These are phyloP conservation scores for Apocynum venetum DNA, from an alignment of 257 asterid genomes.

Conservation along the genomic window DNA sequence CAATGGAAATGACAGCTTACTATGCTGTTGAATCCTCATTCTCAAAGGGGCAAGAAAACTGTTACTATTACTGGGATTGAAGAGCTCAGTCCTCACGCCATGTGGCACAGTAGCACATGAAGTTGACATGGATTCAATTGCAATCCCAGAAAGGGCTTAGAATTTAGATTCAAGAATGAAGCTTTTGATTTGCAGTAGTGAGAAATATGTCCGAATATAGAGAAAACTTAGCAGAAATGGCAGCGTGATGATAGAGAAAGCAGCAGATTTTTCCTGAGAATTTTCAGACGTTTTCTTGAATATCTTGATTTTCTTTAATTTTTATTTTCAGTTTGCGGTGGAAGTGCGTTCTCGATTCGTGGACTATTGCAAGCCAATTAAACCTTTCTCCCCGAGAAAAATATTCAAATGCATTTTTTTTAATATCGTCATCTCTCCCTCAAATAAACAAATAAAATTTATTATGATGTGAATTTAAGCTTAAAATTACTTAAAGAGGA, in stretches of 20 bases:
- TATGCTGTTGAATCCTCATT: constrained; percentile 28
- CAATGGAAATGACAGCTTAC: constrained; percentile 33
- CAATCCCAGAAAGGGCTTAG: constrained; percentile 3
- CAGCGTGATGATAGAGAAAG: not conserved
- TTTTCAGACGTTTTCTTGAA: not conserved
- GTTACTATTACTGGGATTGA: constrained; percentile 24
- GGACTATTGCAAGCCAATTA: constrained; percentile 34
- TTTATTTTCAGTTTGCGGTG: constrained; percentile 29
- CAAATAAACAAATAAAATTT: too few relatives aligned
- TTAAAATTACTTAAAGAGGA: too few relatives aligned
- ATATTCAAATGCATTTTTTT: not conserved
- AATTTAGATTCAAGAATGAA: not conserved
- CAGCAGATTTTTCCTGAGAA: not conserved
- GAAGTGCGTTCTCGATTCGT: constrained; percentile 26
- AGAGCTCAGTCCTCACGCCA: constrained; percentile 33
- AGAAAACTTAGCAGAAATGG: not conserved
- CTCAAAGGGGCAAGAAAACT: constrained; percentile 27
- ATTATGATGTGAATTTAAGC: too few relatives aligned
- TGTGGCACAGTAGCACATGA: constrained; percentile 43
- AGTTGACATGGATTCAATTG: constrained; percentile 43
- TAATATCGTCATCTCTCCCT: too few relatives aligned
- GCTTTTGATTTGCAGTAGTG: not conserved
- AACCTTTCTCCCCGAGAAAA: not conserved
- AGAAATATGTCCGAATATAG: not conserved
- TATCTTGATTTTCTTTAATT: not conserved